Evolutionary conservation across 192 early-diverging fungal genomes (phyloP), one percentile per base, ranked within the genome.

Genomic region (Entomortierella chlamydospora): DNA sequence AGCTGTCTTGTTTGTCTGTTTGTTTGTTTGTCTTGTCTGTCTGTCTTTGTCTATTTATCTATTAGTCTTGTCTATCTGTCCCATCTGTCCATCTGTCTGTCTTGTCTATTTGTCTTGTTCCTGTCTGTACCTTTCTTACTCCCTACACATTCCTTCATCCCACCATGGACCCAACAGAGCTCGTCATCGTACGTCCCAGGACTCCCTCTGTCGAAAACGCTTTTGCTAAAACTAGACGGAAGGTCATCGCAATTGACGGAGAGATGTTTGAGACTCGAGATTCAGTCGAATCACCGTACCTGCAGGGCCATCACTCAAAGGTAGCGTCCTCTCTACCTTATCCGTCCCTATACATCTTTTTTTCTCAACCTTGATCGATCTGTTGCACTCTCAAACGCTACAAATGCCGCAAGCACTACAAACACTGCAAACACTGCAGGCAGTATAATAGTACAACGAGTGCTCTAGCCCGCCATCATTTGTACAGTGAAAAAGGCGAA

Each of bases 201-300:
- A 79, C 70, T 23, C 67, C 64, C 30, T 70, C 76, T 18, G 52
- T 22, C 12, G 76, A 70, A 17, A 79, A 37, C 39, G 45, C 8
- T 43, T 18, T 34, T 26, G 64, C 51, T 26, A 45, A 68, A 23
- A 58, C 25, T 26, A 57, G 76, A 56, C 61, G 76, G 29, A 60
- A 79, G 57, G 76, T 55, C 10, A 70, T 70, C 18, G 76, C 76
- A 43, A 25, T 79, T 7, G 76, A 79, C 49, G 76, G 76, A 15
- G 33, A 56, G 42, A 79, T 79, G 76, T 79, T 79, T 41, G 76
- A 79, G 60, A n/a, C n/a, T n/a, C n/a, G n/a, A n/a, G n/a, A n/a
- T n/a, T 79, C 76, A n/a, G 58, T 70, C 20, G 76, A 79, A 70
- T 64, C 76, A 13, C n/a, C n/a, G 63, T 56, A 2, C 43, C 68